These are phyloP conservation scores for Lanmaoa rubissima DNA, from an alignment of 768 basidiomycete genomes.

Conservation along the genomic window DNA sequence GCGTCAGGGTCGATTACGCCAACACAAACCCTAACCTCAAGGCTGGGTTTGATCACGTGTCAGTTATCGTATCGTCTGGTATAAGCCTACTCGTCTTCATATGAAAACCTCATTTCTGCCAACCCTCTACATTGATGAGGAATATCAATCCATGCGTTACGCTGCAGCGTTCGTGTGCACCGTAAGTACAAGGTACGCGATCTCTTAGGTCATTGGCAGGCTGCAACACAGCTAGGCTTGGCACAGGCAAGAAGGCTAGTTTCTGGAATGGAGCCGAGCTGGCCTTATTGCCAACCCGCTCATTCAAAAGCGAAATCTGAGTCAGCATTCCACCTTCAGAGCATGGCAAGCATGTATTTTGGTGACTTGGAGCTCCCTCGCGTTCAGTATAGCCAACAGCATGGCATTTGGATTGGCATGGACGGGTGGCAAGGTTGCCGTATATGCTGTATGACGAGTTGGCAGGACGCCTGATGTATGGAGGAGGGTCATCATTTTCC, in stretches of 20 bases:
- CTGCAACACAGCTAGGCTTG: slow-evolving; percentile 7
- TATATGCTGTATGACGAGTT: slow-evolving; percentile 4
- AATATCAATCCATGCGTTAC: not conserved
- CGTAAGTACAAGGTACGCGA: not conserved
- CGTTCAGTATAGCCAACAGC: too few species aligned
- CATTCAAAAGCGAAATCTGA: not conserved
- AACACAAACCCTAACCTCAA: slow-evolving; percentile 24
- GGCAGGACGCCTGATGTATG: not conserved
- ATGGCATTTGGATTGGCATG: slow-evolving; percentile 18
- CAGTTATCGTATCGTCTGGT: not conserved
- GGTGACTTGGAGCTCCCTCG: not conserved
- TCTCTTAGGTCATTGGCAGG: not conserved
- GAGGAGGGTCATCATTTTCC: not conserved
- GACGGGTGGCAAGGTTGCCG: not conserved
- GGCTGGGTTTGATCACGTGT: slow-evolving; percentile 14
- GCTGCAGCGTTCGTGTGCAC: not conserved
- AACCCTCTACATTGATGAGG: not conserved
- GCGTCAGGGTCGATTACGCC: slow-evolving; percentile 5
- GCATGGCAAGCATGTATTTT: not conserved
- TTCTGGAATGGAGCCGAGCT: not conserved
- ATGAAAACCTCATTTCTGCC: slow-evolving; percentile 2
- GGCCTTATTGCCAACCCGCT: not conserved
- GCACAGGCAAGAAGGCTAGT: not conserved
- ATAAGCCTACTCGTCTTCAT: too few species aligned
- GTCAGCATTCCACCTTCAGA: not conserved